Evolutionary conservation across 139 green algal genomes (phyloP), one percentile per base, ranked within the genome.

Genomic region (Nannochloris sp.): DNA sequence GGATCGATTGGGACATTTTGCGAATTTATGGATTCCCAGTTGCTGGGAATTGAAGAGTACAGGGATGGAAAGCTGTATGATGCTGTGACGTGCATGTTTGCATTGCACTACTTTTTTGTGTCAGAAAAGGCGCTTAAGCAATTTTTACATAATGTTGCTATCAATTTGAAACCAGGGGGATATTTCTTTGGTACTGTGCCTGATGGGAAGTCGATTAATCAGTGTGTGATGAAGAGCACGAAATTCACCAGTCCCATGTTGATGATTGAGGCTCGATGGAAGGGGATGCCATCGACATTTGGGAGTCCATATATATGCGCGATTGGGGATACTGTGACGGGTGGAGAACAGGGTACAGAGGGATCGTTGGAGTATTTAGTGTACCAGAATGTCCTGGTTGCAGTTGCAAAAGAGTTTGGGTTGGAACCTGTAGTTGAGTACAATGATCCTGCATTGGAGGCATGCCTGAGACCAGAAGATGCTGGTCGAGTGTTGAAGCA

Each of bases 51-150:
- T 27, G 18, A 48, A 23, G 65, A 78, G 27, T 82, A 73, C 59
- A 57, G 37, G 5, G 61, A 67, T 25, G 48, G 60, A 15, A 16
- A 34, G 31, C 27, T 34, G 25, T 95, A 83, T 68, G 87, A 94
- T 51, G 72, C 76, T 0, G 79, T 88, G 19, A 91, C 89, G 11
- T 95, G 86, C 83, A 95, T 95, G 85, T 96, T 96, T 81, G 89
- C 90, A 15, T 72, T 95, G 62, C 90, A 96, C 78, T 96, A 96
- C 77, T 96, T 96, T 70, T 95, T 93, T 64, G 75, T 81, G 3
- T 65, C 25, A 5, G 82, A 94, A 75, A 4, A 36, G 5, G 61
- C 75, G 9, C 65, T 94, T 19, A 67, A 81, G 27, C 79, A 69
- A 48, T 87, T 96, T 66, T 59, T 96, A 57, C 24, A 68, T 19